Evolutionary conservation across 768 basidiomycete species (phyloP), one percentile per base, ranked within the genome.

Genomic region (Mycena filopes): DNA sequence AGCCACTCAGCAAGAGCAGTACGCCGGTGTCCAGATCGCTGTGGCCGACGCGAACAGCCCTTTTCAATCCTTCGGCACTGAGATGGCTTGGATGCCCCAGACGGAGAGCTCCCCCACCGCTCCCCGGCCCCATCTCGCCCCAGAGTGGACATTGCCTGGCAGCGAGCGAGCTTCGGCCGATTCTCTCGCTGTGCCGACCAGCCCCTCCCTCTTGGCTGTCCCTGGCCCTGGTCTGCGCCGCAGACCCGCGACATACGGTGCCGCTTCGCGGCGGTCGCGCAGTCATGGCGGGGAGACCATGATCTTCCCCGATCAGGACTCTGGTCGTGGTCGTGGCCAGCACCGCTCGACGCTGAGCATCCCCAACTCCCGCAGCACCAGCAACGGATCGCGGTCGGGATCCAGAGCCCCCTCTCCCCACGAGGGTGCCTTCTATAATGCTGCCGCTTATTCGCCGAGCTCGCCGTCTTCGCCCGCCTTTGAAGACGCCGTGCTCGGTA

Each of bases 131-230:
- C n/a, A 12, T 21, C 40, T 68, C 4, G 42, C n/a, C 4, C n/a
- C 31, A 16, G 58, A 36, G 3, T 65, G 67, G 67, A 50, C 15
- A 18, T 68, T 57, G 33, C 67, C 67, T 18, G 9, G 40, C 45
- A 46, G n/a, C 29, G 55, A 50, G 29, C 59, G 46, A 4, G 36
- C 33, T 1, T 51, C 60, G 16, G 16, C 51, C 3, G 60, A 62
- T n/a, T 53, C 56, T 18, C 16, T 26, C 26, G n/a, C 41, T 7
- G 41, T 26, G 40, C 64, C 68, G 4, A 29, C 51, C 51, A 66
- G 64, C 56, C 68, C 68, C 28, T 63, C 68, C 18, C 64, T 66
- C 25, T 60, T 69, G 21, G 59, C 67, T 13, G 63, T 69, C 43
- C 63, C 68, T 20, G 11, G 21, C 15, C 46, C n/a, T 5, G 63